These are phyloP conservation scores for Globisporangium spinosum DNA, from an alignment of 352 stramenopile species.

Conservation along the genomic window DNA sequence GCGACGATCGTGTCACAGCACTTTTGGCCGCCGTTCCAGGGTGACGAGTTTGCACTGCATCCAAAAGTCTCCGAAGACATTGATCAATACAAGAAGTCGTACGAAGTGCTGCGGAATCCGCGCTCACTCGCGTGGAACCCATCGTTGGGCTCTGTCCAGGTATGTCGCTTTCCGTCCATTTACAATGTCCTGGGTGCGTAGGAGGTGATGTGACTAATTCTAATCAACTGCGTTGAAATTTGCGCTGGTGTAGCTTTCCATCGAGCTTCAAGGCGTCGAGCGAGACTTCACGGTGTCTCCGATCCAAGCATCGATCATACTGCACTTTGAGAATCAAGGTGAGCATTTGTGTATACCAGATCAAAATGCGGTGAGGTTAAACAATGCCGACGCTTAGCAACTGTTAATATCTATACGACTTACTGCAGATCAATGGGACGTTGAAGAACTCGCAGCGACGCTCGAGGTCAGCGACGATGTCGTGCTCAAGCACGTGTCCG, in stretches of 20 bases:
- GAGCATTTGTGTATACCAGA: background rate
- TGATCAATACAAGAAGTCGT: constrained; percentile 88
- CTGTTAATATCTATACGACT: background rate
- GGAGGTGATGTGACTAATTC: background rate
- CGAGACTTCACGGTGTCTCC: constrained; percentile 90
- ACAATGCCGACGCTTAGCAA: background rate
- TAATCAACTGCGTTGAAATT: constrained; percentile 3
- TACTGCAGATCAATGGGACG: constrained; percentile 43
- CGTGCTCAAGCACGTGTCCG: constrained; percentile 50
- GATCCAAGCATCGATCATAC: constrained; percentile 92
- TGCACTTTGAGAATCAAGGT: constrained; percentile 94
- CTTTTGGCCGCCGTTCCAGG: constrained; percentile 96
- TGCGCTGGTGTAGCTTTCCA: constrained; percentile 36
- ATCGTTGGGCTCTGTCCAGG: constrained; percentile 90
- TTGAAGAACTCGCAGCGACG: constrained; percentile 52
- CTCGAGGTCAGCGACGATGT: constrained; percentile 63
- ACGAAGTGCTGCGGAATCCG: constrained; percentile 93
- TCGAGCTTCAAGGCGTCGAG: constrained; percentile 87
- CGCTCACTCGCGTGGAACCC: constrained; percentile 91
- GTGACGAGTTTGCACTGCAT: constrained; percentile 90
- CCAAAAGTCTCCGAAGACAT: constrained; percentile 73
- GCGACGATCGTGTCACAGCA: constrained; percentile 95
- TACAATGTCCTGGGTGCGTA: background rate
- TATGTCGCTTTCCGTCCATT: constrained; percentile 15
- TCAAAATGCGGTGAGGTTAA: background rate